These are phyloP conservation scores for Diatrype stigma DNA, from an alignment of 2,329 filamentous ascomycete species.

Conservation along the genomic window DNA sequence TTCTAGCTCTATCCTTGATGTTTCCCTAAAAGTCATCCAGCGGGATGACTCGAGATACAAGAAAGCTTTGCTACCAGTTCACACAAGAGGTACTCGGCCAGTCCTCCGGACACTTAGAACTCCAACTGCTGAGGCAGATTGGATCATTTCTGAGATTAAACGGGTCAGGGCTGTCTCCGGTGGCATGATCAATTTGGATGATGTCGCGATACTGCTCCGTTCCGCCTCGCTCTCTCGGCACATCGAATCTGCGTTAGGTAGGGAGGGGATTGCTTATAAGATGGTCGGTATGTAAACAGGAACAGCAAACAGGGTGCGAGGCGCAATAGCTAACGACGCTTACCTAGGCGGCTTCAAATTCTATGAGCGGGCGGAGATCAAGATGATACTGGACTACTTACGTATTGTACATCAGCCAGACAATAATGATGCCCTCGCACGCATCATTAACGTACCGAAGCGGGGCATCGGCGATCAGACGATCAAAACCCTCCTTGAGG, in stretches of 20 bases:
- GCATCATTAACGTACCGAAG: slow-evolving; percentile 80
- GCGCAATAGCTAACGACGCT: slow-evolving; percentile 7
- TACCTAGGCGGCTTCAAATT: slow-evolving; percentile 69
- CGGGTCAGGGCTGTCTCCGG: slow-evolving; percentile 69
- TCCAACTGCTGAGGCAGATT: slow-evolving; percentile 71
- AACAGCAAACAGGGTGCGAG: not conserved
- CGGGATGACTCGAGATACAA: slow-evolving; percentile 78
- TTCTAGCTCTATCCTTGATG: slow-evolving; percentile 75
- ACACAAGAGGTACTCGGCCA: slow-evolving; percentile 73
- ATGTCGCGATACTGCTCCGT: slow-evolving; percentile 83
- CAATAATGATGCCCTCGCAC: slow-evolving; percentile 79
- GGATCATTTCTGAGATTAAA: slow-evolving; percentile 82
- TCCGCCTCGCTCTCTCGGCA: slow-evolving; percentile 78
- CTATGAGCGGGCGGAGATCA: slow-evolving; percentile 87
- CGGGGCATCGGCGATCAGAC: slow-evolving; percentile 78
- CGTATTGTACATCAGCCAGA: slow-evolving; percentile 78
- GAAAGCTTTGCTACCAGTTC: slow-evolving; percentile 76
- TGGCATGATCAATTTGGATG: slow-evolving; percentile 65
- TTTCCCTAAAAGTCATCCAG: slow-evolving; percentile 82
- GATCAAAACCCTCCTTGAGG: slow-evolving; percentile 67
- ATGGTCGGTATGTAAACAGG: slow-evolving; percentile 65
- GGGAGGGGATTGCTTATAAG: slow-evolving; percentile 77
- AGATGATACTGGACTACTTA: slow-evolving; percentile 82
- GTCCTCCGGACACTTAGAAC: slow-evolving; percentile 73
- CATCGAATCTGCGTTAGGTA: slow-evolving; percentile 79